These are phyloP conservation scores for Penicillium steckii DNA, from an alignment of 495 filamentous ascomycete genomes.

Conservation along the genomic window DNA sequence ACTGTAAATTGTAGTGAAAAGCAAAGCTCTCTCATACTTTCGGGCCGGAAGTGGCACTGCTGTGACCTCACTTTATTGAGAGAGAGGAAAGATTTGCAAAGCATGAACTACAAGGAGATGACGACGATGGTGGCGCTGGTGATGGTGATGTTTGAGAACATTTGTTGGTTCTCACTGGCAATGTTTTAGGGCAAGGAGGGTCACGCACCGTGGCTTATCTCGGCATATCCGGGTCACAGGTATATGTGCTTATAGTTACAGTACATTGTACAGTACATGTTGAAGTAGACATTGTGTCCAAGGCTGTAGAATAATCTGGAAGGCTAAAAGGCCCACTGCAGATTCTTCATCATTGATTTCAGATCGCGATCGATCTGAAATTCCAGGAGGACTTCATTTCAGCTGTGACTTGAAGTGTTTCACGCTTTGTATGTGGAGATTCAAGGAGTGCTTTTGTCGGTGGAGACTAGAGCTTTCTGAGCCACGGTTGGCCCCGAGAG, in stretches of 20 bases:
- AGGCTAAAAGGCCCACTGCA: not conserved
- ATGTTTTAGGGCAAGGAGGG: not conserved
- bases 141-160: not conserved
- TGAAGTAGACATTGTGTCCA: no score
- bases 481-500: constrained; percentile 13
- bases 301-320: not conserved
- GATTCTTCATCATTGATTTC: not conserved
- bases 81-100: not conserved
- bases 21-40: not conserved
- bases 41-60: constrained; percentile 6
- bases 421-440: constrained; percentile 20
- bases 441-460: constrained; percentile 14
- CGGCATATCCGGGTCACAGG: no score
- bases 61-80: constrained; percentile 5
- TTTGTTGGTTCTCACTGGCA: not conserved
- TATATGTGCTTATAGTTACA: no score
- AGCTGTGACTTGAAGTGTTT: constrained; percentile 18
- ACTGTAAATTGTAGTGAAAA: not conserved
- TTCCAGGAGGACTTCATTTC: constrained; percentile 14
- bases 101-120: not conserved
- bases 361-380: not conserved
- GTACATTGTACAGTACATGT: no score
- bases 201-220: not conserved
- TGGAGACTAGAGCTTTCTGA: constrained; percentile 3
- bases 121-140: no score